Evolutionary conservation across 2,329 filamentous ascomycete species (phyloP).

Genomic region (Talaromyces amestolkiae): DNA sequence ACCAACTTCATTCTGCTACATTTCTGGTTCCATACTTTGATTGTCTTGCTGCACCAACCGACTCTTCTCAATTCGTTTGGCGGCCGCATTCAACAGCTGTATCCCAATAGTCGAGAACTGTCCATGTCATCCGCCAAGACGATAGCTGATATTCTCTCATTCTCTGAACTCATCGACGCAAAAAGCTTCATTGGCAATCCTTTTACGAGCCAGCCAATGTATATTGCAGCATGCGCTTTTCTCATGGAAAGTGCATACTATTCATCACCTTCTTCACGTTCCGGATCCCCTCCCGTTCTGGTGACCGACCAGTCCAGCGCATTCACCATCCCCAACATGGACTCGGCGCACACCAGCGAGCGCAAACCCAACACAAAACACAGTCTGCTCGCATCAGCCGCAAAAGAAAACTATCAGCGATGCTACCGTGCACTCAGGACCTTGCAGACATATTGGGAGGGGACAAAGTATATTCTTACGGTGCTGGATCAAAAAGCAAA

Average conservation of each 20-base stretch:
- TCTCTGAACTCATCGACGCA: slow-evolving; percentile 79
- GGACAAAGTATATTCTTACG: slow-evolving; percentile 80
- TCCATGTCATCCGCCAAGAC: slow-evolving; percentile 90
- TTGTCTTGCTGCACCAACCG: slow-evolving; percentile 80
- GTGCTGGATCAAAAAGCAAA: slow-evolving; percentile 84
- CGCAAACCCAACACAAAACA: slow-evolving; percentile 58
- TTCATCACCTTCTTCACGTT: slow-evolving; percentile 63
- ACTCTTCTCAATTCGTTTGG: slow-evolving; percentile 76
- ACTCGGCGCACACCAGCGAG: slow-evolving; percentile 28
- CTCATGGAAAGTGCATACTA: slow-evolving; percentile 76
- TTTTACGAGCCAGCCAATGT: slow-evolving; percentile 86
- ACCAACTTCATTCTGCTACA: slow-evolving; percentile 84
- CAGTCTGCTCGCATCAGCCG: slow-evolving; percentile 72
- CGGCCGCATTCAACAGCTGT: slow-evolving; percentile 66
- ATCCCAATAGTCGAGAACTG: slow-evolving; percentile 74
- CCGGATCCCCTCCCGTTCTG: slow-evolving; percentile 50
- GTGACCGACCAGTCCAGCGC: slow-evolving; percentile 34
- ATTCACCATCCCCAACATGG: slow-evolving; percentile 35
- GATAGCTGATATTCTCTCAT: slow-evolving; percentile 82
- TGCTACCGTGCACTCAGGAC: slow-evolving; percentile 82
- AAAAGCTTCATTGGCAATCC: slow-evolving; percentile 85
- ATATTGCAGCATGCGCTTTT: slow-evolving; percentile 86
- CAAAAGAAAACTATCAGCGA: slow-evolving; percentile 81
- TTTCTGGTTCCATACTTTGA: slow-evolving; percentile 84
- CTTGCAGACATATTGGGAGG: slow-evolving; percentile 81